phyloP scores from a whole-genome alignment of 805 yeast genomes.

The Myxozyma neglecta region DNA sequence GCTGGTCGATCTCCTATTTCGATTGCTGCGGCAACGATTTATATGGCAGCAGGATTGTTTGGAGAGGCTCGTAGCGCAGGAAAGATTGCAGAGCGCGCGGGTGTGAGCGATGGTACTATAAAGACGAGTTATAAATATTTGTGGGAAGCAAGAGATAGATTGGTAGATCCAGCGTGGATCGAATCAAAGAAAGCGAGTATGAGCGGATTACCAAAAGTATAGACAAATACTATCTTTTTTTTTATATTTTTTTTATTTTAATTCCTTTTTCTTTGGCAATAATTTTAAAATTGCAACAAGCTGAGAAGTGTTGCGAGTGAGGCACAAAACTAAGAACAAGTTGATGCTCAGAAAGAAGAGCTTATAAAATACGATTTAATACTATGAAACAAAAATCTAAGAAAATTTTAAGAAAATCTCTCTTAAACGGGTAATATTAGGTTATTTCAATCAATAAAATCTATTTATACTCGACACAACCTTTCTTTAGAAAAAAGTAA shows the following conservation, averaged over 20 bases:
- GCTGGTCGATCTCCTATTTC: conserved; percentile 98
- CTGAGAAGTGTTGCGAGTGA: too few species aligned
- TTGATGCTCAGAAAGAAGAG: too few species aligned
- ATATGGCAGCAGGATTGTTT: conserved; percentile 89
- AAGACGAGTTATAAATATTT: conserved; percentile 85
- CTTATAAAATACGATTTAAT: too few species aligned
- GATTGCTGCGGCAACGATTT: conserved; percentile 95
- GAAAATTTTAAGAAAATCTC: too few species aligned
- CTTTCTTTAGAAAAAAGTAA: background rate
- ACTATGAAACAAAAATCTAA: too few species aligned
- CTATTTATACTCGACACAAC: too few species aligned
- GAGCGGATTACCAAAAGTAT: conserved; percentile 46
- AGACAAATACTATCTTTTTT: background rate
- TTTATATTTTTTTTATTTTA: background rate
- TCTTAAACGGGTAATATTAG: too few species aligned
- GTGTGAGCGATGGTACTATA: conserved; percentile 96
- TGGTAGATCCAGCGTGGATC: conserved; percentile 78
- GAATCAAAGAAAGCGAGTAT: conserved; percentile 63
- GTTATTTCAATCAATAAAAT: too few species aligned
- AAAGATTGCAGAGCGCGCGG: conserved; percentile 86
- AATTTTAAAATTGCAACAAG: background rate
- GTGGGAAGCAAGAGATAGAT: conserved; percentile 66
- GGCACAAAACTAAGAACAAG: too few species aligned
- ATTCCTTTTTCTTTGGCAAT: background rate
- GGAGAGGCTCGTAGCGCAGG: conserved; percentile 72